Conservation (phyloP, 2,329 filamentous ascomycete species). For the Fusarium heterosporum region DNA sequence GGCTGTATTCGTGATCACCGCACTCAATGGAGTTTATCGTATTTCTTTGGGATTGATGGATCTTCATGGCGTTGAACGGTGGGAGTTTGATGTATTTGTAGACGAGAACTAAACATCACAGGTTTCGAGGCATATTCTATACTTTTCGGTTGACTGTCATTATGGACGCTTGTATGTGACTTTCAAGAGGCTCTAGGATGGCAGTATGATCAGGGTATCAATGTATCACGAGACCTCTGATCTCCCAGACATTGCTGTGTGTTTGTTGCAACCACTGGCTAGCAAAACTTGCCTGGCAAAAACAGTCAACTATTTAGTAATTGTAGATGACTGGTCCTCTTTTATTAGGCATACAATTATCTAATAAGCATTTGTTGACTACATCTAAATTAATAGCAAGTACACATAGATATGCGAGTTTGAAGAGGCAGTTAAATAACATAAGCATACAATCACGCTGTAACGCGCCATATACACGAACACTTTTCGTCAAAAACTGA, state of each 20-base stretch:
- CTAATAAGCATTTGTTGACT: not conserved
- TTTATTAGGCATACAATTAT: not conserved
- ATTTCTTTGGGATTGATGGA: constrained; percentile 30
- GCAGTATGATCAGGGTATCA: not conserved
- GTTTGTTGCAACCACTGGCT: not conserved
- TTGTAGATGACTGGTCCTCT: not conserved
- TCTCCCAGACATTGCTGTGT: not conserved
- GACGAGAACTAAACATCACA: constrained; percentile 35
- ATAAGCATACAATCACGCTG: accelerated
- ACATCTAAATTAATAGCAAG: too few relatives aligned
- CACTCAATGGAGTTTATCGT: constrained; percentile 41
- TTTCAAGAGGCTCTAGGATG: not conserved
- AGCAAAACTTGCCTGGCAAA: not conserved
- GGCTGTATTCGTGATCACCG: constrained; percentile 13
- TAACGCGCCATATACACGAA: accelerated
- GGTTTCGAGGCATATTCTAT: not conserved
- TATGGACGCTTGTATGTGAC: not conserved
- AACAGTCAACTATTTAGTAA: not conserved
- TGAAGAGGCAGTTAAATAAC: not conserved
- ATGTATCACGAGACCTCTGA: not conserved
- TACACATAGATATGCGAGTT: not conserved
- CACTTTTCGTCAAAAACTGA: not conserved
- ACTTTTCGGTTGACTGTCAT: not conserved
- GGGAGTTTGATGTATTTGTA: constrained; percentile 39
- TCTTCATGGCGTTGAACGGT: constrained; percentile 42